Percentiles rank a stretch among this genome's conserved stretches.
These are phyloP conservation scores for Maudiozyma saulgeensis DNA, from an alignment of 805 yeast genomes.

Conservation along the genomic window DNA sequence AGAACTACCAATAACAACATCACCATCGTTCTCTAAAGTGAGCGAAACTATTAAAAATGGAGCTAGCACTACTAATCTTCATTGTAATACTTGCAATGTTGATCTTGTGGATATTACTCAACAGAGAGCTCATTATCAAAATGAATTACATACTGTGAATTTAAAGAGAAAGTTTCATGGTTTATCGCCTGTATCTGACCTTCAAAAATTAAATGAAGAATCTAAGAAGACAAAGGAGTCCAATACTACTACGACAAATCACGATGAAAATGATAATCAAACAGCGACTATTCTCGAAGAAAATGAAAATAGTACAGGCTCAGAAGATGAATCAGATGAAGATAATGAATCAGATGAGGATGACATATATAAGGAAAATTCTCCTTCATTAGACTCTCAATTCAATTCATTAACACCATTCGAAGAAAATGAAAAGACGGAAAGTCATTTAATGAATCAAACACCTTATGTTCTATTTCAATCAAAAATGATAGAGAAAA, in stretches of 20 bases:
- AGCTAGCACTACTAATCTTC: slow-evolving; percentile 3
- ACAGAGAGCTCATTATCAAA: slow-evolving; percentile 41
- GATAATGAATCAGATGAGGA: slow-evolving; percentile 26
- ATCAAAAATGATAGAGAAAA: slow-evolving; percentile 36
- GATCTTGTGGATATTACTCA: slow-evolving; percentile 10
- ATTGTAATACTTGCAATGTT: slow-evolving; percentile 21
- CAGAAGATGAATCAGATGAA: slow-evolving; percentile 25
- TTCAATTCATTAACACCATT: background rate
- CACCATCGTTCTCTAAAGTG: background rate
- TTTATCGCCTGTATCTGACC: slow-evolving; percentile 31
- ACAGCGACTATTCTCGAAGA: background rate
- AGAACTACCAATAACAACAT: background rate
- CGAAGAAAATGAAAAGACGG: slow-evolving; percentile 4
- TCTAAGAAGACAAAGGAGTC: background rate
- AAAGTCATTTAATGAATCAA: slow-evolving; percentile 53
- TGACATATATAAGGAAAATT: slow-evolving; percentile 16
- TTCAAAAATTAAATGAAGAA: background rate
- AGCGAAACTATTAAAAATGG: slow-evolving; percentile 4
- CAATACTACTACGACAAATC: background rate
- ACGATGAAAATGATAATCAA: background rate
- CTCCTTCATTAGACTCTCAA: slow-evolving; percentile 6
- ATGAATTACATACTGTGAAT: slow-evolving; percentile 53
- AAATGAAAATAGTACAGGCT: slow-evolving; percentile 12
- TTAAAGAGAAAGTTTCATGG: slow-evolving; percentile 42
- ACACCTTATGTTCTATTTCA: slow-evolving; percentile 60